phyloP scores from a whole-genome alignment of 2,329 filamentous ascomycete genomes.

The Aureobasidium sp. region DNA sequence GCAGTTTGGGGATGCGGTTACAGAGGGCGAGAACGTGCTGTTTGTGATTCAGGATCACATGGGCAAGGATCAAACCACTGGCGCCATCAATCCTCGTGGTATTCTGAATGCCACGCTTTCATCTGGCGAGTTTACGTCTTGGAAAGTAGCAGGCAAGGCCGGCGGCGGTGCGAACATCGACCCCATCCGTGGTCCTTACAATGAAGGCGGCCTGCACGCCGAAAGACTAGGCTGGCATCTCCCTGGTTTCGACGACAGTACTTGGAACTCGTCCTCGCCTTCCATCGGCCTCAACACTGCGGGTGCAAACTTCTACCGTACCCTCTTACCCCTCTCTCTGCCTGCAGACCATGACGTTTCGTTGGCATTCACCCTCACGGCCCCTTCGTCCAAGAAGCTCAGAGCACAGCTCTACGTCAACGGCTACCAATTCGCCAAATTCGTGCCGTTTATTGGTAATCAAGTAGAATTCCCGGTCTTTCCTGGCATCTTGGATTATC shows the following conservation, averaged over 20 bases:
- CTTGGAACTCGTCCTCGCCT: conserved; percentile 37
- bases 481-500: conserved; percentile 52
- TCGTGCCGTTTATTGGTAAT: conserved; percentile 54
- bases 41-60: conserved; percentile 54
- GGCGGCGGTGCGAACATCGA: conserved; percentile 48
- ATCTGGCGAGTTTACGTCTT: conserved; percentile 45
- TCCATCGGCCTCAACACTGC: conserved; percentile 33
- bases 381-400: conserved; percentile 39
- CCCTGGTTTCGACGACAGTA: conserved; percentile 43
- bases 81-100: conserved; percentile 44
- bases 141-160: conserved; percentile 54
- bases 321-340: conserved; percentile 44
- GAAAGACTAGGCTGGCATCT: conserved; percentile 55
- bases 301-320: conserved; percentile 52
- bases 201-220: conserved; percentile 53
- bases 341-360: conserved; percentile 49
- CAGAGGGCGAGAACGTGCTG: conserved; percentile 39
- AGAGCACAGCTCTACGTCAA: conserved; percentile 57
- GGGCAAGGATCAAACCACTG: conserved; percentile 50
- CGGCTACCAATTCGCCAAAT: conserved; percentile 55
- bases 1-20: conserved; percentile 46
- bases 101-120: conserved; percentile 47
- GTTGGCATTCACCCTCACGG: conserved; percentile 49
- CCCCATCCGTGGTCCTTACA: conserved; percentile 49
- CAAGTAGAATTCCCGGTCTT: conserved; percentile 57